These are phyloP conservation scores for Mycoemilia scoparia DNA, from an alignment of 192 early-diverging fungal genomes.

Conservation along the genomic window DNA sequence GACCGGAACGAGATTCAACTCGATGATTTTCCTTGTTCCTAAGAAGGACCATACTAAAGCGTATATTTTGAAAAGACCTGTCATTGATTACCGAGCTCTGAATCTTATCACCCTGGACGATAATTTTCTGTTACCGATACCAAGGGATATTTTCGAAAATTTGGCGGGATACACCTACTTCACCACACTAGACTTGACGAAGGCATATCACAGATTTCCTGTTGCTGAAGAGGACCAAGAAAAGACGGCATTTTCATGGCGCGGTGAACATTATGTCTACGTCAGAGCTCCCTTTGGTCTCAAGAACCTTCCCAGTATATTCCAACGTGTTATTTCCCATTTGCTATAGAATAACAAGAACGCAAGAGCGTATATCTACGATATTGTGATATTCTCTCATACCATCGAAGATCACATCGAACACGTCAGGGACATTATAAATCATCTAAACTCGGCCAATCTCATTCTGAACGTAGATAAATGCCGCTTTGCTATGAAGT, in stretches of 20 bases:
- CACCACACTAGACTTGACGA: not conserved
- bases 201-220: not conserved
- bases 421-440: too few species aligned
- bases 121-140: not conserved
- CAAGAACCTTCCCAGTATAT: too few species aligned
- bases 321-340: too few species aligned
- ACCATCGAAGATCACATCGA: too few species aligned
- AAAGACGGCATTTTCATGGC: conserved; percentile 1
- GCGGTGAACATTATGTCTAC: not conserved
- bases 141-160: conserved; percentile 1
- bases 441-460: too few species aligned
- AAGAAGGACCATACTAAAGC: not conserved
- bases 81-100: conserved; percentile 1
- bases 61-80: not conserved
- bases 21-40: conserved; percentile 1
- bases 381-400: too few species aligned
- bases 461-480: too few species aligned
- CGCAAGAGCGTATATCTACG: too few species aligned
- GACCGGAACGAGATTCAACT: not conserved
- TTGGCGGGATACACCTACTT: not conserved
- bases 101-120: not conserved
- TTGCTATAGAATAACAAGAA: too few species aligned
- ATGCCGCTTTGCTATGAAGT: too few species aligned
- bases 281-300: too few species aligned
- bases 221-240: conserved; percentile 1